These are phyloP conservation scores for Punica granatum DNA, from an alignment of 345 rosid species.

Conservation along the genomic window DNA sequence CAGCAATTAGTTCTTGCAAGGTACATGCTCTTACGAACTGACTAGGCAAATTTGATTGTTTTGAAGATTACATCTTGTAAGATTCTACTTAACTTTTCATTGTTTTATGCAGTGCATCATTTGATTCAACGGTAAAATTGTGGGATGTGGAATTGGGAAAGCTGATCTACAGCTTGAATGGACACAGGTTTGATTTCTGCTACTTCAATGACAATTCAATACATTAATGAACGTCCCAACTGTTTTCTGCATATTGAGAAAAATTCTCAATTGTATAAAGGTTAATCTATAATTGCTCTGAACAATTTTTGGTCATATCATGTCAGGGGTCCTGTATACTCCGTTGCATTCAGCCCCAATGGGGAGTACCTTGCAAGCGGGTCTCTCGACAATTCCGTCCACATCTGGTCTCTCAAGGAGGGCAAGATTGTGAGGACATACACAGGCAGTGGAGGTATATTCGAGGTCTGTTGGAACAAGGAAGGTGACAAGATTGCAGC, in stretches of 20 bases:
- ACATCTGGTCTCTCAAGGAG: slow-evolving; percentile 91
- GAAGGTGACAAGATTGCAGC: slow-evolving; percentile 97
- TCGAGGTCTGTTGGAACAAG: slow-evolving; percentile 96
- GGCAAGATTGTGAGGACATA: slow-evolving; percentile 86
- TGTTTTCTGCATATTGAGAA: not conserved
- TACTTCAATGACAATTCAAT: not conserved
- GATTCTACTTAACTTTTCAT: not conserved
- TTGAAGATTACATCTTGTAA: too few relatives aligned
- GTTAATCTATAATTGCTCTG: not conserved
- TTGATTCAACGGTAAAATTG: slow-evolving; percentile 91
- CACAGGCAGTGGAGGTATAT: slow-evolving; percentile 83
- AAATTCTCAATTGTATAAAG: not conserved
- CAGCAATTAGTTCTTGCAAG: slow-evolving; percentile 81
- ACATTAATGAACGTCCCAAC: not conserved
- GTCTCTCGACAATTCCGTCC: slow-evolving; percentile 80
- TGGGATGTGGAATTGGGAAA: slow-evolving; percentile 97
- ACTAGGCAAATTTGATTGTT: not conserved
- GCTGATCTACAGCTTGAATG: slow-evolving; percentile 74
- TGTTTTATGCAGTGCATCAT: slow-evolving; percentile 67
- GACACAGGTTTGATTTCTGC: slow-evolving; percentile 61
- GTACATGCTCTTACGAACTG: slow-evolving; percentile 22
- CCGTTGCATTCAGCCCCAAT: slow-evolving; percentile 95
- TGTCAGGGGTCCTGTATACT: slow-evolving; percentile 82
- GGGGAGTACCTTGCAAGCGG: slow-evolving; percentile 96
- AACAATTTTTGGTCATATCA: not conserved